A percentile compares a stretch with the other conserved stretches of the same genome.
Evolutionary conservation across 2,329 filamentous ascomycete species (phyloP).

Genomic region (Trichoderma sp.): DNA sequence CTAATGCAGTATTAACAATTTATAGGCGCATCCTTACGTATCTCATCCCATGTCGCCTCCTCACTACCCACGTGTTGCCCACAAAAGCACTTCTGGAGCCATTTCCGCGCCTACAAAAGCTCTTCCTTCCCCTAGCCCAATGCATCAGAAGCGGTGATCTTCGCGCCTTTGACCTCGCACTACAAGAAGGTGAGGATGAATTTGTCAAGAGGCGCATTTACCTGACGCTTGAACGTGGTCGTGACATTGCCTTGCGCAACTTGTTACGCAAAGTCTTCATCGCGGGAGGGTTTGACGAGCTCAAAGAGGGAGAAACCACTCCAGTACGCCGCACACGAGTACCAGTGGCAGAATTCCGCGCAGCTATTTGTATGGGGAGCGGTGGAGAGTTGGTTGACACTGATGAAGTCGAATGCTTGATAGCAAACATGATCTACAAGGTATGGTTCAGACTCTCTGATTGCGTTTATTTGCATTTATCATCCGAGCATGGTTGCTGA

Average conservation of each 20-base stretch:
- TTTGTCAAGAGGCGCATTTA: slow-evolving; percentile 94
- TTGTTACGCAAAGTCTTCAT: slow-evolving; percentile 89
- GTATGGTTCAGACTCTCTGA: slow-evolving; percentile 45
- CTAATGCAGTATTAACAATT: slow-evolving; percentile 25
- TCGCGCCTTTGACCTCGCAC: slow-evolving; percentile 76
- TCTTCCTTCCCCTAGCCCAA: slow-evolving; percentile 74
- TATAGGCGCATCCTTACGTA: slow-evolving; percentile 85
- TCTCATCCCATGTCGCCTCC: slow-evolving; percentile 86
- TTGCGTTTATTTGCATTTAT: too few species aligned
- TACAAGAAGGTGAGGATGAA: slow-evolving; percentile 80
- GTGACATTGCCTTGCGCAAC: slow-evolving; percentile 89
- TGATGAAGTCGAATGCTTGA: slow-evolving; percentile 91
- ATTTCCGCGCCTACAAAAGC: slow-evolving; percentile 70
- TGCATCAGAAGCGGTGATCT: slow-evolving; percentile 84
- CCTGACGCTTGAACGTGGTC: slow-evolving; percentile 85
- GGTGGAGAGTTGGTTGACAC: slow-evolving; percentile 66
- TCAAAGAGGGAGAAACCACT: slow-evolving; percentile 64
- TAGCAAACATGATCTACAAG: slow-evolving; percentile 99
- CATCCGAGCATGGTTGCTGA: slow-evolving; percentile 32
- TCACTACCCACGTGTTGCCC: slow-evolving; percentile 84
- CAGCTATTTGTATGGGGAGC: slow-evolving; percentile 74
- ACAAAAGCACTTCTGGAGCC: slow-evolving; percentile 67
- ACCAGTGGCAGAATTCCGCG: slow-evolving; percentile 78
- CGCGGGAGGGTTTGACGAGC: slow-evolving; percentile 74
- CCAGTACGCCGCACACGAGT: slow-evolving; percentile 72